Evolutionary conservation across 2,329 filamentous ascomycete species (phyloP), one percentile per base, ranked within the genome.

Genomic region (Cephalotrichum gorgonifer): DNA sequence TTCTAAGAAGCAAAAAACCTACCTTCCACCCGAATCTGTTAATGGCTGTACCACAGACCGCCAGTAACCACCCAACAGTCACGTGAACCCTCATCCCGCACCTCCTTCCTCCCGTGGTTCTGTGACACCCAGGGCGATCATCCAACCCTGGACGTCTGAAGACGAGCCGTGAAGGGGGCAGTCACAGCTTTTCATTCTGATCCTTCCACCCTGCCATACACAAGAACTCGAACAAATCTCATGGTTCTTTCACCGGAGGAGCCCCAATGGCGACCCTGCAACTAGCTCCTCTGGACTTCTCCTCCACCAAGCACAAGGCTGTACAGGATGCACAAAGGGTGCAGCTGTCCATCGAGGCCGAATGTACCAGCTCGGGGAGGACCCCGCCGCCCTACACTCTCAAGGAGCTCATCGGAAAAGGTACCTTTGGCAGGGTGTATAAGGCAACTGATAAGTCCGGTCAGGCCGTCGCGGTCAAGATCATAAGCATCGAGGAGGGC

Each of bases 401-500:
- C 31, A 71, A 76, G 12, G 84, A 88, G 62, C 70, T 88, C 49
- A 87, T 87, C 55, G 85, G 85, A 50, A 88, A 88, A 60, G 85
- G 85, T 41, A 81, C 78, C 52, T 88, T 84, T 60, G 85, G 85
- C 2, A 76, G 83, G 31, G 85, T 88, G 15, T 88, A 86, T 66
- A 87, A 85, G 63, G 82, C 74, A 28, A 70, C 64, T 17, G 20
- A 44, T 38, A 69, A 64, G 43, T 70, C 68, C 3, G 67, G 69
- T 38, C 63, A 75, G 54, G 66, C 86, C 22, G 84, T 88, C 23
- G 85, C 85, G 17, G 76, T 89, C 60, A 89, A 93, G 66, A 90
- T 90, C 56, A 87, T 90, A 59, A 85, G 90, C 61, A 86, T 91
- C 43, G 87, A 93, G 58, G 84, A 86, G 58, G 78, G 79, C 55